Base-by-base conservation (phyloP, 2,329 filamentous ascomycete species). In the Fusarium poae region DNA sequence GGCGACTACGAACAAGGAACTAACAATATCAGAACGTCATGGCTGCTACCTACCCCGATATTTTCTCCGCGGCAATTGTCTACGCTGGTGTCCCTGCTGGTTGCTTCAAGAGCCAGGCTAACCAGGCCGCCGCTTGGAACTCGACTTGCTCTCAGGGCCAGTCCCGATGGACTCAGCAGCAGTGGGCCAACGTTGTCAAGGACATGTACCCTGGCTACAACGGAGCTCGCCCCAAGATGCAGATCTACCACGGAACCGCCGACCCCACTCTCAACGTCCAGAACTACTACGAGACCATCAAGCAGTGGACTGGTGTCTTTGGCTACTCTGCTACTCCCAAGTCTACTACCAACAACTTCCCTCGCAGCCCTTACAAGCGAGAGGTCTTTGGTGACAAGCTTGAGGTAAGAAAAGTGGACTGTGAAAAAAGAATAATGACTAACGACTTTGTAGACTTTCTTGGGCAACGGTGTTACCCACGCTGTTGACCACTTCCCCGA, bases 141-240 rank as follows among this genome's bases (percentile, higher is more conserved):
- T 62, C 59, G 6, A 45, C 40, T 6, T 62, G 59, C 34, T 62
- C 59, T 12, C 27, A 34, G n/a, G 59, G 59, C 10, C 29, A 62
- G 13, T 54, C 27, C 8, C 34, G 39, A 18, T 29, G 21, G 10
- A 62, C 57, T 1, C 59, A 62, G 8, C 42, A 44, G 1, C 57
- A 62, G 48, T 62, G 59, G 59, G 59, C 59, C 23, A 54, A 42
- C 18, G 40, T 62, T 13, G 59, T 62, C 40, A 62, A 62, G 57
- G 52, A 62, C 23, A 62, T 62, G 59, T 62, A 62, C 29, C 57
- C 59, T 9, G 57, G 59, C 15, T 62, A 62, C 57, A 62, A 35
- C 23, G 57, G 57, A 0, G 5, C 57, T 6, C 59, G 59, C 2
- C 59, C 59, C 18, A 62, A 62, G 34, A 55, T 62, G 16, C 57